Evolutionary conservation across 1,139 yeast species (phyloP).

Genomic region (Yamadazyma aaseri): DNA sequence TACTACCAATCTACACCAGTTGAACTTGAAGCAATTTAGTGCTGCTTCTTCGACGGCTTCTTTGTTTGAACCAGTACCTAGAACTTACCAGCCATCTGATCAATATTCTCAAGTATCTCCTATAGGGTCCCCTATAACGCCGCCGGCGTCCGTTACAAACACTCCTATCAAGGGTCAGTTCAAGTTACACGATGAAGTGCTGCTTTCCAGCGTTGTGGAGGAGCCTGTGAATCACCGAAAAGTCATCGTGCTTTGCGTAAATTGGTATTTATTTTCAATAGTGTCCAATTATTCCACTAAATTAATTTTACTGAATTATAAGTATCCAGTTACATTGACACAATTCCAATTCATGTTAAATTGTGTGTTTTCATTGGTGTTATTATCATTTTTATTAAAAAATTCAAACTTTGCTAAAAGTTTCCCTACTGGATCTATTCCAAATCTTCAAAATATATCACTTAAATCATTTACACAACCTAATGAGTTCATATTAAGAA

Average conservation of each 20-base stretch:
- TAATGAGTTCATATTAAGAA: slow-evolving; percentile 50
- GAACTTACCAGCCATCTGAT: too few relatives aligned
- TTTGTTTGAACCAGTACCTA: slow-evolving; percentile 13
- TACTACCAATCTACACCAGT: slow-evolving; percentile 26
- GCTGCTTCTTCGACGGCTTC: slow-evolving; percentile 2
- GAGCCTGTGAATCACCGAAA: slow-evolving; percentile 19
- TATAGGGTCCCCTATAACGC: slow-evolving; percentile 31
- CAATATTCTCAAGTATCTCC: slow-evolving; percentile 10
- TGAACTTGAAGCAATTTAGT: slow-evolving; percentile 11
- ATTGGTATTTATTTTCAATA: slow-evolving; percentile 84
- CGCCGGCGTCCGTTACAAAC: slow-evolving; percentile 34
- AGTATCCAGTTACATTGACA: slow-evolving; percentile 81
- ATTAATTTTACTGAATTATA: slow-evolving; percentile 63
- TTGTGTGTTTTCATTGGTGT: slow-evolving; percentile 47
- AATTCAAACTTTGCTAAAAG: slow-evolving; percentile 20
- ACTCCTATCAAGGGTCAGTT: slow-evolving; percentile 26
- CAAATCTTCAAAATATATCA: slow-evolving; percentile 24
- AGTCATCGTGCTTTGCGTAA: slow-evolving; percentile 48
- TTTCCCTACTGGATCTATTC: slow-evolving; percentile 63
- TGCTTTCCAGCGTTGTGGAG: too few relatives aligned
- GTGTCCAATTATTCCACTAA: slow-evolving; percentile 81
- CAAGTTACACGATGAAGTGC: slow-evolving; percentile 1
- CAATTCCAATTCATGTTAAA: slow-evolving; percentile 80
- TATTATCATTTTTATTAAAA: slow-evolving; percentile 23
- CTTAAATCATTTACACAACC: slow-evolving; percentile 48